These are phyloP conservation scores for Thelonectria olida DNA, from an alignment of 2,329 filamentous ascomycete species.

Conservation along the genomic window DNA sequence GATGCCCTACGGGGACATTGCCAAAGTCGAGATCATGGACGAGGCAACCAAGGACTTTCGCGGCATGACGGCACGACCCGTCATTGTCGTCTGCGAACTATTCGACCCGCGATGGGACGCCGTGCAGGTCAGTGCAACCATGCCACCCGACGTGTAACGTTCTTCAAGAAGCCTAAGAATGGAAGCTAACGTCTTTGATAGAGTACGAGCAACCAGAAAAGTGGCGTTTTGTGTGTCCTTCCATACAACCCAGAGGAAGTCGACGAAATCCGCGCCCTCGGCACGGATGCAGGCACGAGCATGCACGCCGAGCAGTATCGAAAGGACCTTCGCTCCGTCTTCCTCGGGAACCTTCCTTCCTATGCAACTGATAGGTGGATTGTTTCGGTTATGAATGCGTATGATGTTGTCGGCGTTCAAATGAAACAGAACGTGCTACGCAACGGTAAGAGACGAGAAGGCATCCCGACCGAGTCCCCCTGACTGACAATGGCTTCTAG, in stretches of 20 bases:
- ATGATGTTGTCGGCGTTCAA: constrained; percentile 46
- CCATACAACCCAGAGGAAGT: constrained; percentile 20
- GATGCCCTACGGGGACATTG: constrained; percentile 54
- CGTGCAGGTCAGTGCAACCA: constrained; percentile 51
- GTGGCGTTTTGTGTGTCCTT: constrained; percentile 16
- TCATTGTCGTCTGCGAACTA: constrained; percentile 59
- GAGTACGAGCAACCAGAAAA: background rate
- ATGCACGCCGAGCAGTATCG: constrained; percentile 47
- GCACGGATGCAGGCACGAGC: background rate
- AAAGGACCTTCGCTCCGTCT: constrained; percentile 57
- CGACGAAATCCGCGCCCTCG: constrained; percentile 5
- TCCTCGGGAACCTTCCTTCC: constrained; percentile 56
- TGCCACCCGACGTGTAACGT: background rate
- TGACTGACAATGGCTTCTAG: constrained; percentile 25
- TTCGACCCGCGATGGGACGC: constrained; percentile 63
- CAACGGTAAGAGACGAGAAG: constrained; percentile 23
- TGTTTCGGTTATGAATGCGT: constrained; percentile 46
- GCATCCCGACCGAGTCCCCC: background rate
- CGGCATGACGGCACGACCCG: constrained; percentile 45
- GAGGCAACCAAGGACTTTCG: constrained; percentile 44
- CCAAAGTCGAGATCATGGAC: constrained; percentile 49
- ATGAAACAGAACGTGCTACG: constrained; percentile 10
- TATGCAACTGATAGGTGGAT: constrained; percentile 49
- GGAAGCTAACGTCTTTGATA: background rate
- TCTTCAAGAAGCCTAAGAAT: background rate